phyloP scores from a whole-genome alignment of 208 protist genomes.

The Novymonas esmeraldas region DNA sequence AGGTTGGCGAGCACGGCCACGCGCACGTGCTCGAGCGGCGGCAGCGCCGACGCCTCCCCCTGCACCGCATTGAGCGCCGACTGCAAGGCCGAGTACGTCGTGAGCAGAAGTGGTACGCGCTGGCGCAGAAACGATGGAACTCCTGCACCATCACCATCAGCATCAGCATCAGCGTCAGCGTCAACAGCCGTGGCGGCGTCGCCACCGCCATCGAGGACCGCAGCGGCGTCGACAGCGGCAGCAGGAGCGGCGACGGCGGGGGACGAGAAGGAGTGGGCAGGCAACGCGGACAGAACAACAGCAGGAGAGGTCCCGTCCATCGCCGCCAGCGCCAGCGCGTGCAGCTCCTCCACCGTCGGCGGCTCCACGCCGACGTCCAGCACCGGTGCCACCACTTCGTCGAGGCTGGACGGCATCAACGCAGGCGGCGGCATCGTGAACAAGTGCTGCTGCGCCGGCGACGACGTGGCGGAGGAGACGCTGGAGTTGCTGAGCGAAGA shows the following conservation, averaged over 20 bases:
- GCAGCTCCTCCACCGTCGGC: conserved; percentile 6
- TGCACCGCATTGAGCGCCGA: conserved; percentile 37
- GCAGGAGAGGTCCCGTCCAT: not conserved
- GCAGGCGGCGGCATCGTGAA: not conserved
- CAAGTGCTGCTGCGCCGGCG: not conserved
- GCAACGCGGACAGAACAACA: not conserved
- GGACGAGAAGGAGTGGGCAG: not conserved
- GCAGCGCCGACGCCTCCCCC: conserved; percentile 36
- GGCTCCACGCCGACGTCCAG: not conserved
- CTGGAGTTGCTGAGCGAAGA: not conserved
- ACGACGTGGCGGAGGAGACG: not conserved
- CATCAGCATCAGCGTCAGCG: not conserved
- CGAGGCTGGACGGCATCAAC: not conserved
- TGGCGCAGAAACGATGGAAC: conserved; percentile 38
- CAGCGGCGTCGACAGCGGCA: not conserved
- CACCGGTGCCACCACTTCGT: conserved; percentile 6
- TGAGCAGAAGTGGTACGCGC: conserved; percentile 55
- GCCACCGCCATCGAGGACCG: too few relatives aligned
- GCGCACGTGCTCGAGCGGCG: conserved; percentile 67
- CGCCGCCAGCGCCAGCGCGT: conserved; percentile 1
- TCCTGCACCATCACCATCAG: too few relatives aligned
- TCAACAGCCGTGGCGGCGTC: not conserved
- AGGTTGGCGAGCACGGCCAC: conserved; percentile 46
- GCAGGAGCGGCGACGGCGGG: not conserved
- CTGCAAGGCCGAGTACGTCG: conserved; percentile 44